phyloP scores from a whole-genome alignment of 257 asterid species.

The Knoxia roxburghii region DNA sequence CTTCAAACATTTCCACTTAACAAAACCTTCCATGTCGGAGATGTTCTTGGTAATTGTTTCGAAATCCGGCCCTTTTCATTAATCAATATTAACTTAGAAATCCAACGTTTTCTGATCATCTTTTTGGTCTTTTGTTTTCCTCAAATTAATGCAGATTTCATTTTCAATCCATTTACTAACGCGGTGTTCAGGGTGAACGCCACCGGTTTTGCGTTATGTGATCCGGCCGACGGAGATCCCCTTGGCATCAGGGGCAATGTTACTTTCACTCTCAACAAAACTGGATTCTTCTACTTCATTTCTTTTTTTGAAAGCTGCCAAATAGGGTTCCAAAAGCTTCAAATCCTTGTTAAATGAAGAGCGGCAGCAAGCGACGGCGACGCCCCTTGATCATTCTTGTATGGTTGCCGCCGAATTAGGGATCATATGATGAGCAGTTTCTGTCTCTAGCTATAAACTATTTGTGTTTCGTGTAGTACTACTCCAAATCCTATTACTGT shows the following conservation, averaged over 20 bases:
- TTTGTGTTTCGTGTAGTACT: too few relatives aligned
- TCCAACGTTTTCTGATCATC: too few relatives aligned
- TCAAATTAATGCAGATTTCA: not conserved
- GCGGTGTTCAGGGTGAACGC: not conserved
- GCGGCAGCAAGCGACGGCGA: too few relatives aligned
- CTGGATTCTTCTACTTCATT: not conserved
- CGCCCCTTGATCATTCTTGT: too few relatives aligned
- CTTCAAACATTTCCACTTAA: not conserved
- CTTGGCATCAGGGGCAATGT: not conserved
- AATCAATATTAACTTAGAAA: too few relatives aligned
- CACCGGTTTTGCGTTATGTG: not conserved
- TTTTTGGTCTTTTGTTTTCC: too few relatives aligned
- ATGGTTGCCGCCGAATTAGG: too few relatives aligned
- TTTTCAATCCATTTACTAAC: not conserved
- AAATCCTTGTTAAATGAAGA: not conserved
- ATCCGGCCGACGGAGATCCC: not conserved
- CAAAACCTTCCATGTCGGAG: not conserved
- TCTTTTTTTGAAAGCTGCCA: not conserved
- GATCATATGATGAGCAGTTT: too few relatives aligned
- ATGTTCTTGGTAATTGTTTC: not conserved
- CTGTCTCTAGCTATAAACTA: too few relatives aligned
- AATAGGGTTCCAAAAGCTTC: not conserved
- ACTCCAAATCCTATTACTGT: too few relatives aligned
- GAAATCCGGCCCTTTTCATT: not conserved
- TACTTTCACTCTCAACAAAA: not conserved